Percentiles rank a stretch among this genome's conserved stretches.
These are phyloP conservation scores for Neurospora sp. DNA, from an alignment of 2,329 filamentous ascomycete genomes.

Conservation along the genomic window DNA sequence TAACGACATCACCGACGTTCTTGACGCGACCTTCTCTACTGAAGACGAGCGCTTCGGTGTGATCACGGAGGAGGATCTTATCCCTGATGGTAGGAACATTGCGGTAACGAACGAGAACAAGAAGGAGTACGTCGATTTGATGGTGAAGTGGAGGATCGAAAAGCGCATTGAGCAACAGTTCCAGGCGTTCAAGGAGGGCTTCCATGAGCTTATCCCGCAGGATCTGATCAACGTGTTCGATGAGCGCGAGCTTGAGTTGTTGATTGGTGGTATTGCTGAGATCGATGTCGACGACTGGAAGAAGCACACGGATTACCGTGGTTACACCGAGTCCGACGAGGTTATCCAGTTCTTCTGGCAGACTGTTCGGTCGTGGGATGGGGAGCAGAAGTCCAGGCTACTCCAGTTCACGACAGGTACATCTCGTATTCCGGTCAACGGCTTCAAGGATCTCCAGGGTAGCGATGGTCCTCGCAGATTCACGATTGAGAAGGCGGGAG, in stretches of 20 bases:
- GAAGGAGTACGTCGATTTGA: slow-evolving; percentile 95
- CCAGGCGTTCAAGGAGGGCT: slow-evolving; percentile 92
- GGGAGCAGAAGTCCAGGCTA: slow-evolving; percentile 93
- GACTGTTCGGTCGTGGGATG: slow-evolving; percentile 91
- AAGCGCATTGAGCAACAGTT: slow-evolving; percentile 98
- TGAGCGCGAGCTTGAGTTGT: slow-evolving; percentile 87
- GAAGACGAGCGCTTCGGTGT: slow-evolving; percentile 97
- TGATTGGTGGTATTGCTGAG: slow-evolving; percentile 98
- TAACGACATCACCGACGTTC: slow-evolving; percentile 85
- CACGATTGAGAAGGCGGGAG: slow-evolving; percentile 96
- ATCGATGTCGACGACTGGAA: slow-evolving; percentile 99
- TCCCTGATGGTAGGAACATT: slow-evolving; percentile 80
- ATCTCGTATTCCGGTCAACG: slow-evolving; percentile 95
- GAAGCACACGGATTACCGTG: slow-evolving; percentile 98
- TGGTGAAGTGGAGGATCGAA: slow-evolving; percentile 98
- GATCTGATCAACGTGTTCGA: slow-evolving; percentile 98
- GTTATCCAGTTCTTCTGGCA: slow-evolving; percentile 99
- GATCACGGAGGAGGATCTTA: slow-evolving; percentile 86
- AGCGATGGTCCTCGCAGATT: slow-evolving; percentile 92
- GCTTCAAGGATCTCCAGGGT: slow-evolving; percentile 97
- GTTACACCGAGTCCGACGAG: slow-evolving; percentile 95
- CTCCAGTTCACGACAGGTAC: slow-evolving; percentile 97
- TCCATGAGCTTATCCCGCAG: slow-evolving; percentile 93
- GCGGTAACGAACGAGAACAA: slow-evolving; percentile 98
- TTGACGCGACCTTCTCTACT: slow-evolving; percentile 93